These are phyloP conservation scores for Bothriochloa decipiens DNA, from an alignment of 176 grass and related monocot genomes.

Conservation along the genomic window DNA sequence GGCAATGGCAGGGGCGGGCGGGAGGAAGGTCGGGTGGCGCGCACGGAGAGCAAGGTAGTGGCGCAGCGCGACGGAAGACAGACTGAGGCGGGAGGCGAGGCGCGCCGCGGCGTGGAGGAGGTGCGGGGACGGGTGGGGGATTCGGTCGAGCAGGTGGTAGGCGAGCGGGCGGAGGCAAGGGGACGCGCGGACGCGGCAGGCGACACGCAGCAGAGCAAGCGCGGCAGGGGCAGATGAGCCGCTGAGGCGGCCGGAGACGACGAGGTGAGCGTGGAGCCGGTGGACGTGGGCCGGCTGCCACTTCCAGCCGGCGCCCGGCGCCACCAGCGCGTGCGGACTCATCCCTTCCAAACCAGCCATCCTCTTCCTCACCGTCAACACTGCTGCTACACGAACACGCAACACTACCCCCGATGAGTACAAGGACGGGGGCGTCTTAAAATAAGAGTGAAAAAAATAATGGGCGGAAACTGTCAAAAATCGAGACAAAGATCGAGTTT, in stretches of 20 bases:
- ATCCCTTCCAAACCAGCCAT: constrained; percentile 19
- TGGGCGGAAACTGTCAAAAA: not conserved
- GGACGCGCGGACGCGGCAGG: constrained; percentile 21
- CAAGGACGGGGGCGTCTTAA: constrained; percentile 17
- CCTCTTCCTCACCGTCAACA: constrained; percentile 48
- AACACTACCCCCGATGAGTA: constrained; percentile 23
- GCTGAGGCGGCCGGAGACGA: constrained; percentile 45
- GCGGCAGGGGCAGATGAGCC: constrained; percentile 18
- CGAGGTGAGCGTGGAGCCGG: constrained; percentile 49
- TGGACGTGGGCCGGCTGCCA: constrained; percentile 52
- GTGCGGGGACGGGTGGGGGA: not conserved
- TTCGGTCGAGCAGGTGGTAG: constrained; percentile 34
- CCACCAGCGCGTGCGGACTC: not conserved
- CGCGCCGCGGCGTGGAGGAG: constrained; percentile 44
- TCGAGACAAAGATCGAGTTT: not conserved
- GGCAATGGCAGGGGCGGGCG: constrained; percentile 46
- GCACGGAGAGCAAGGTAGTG: constrained; percentile 37
- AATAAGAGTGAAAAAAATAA: not conserved
- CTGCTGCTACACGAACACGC: constrained; percentile 46
- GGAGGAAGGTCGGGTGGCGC: constrained; percentile 30
- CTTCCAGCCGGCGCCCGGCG: not conserved
- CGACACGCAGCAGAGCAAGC: constrained; percentile 41
- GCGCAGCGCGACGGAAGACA: constrained; percentile 32
- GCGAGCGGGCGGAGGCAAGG: constrained; percentile 46
- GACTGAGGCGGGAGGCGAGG: constrained; percentile 29